A percentile compares a stretch with the other conserved stretches of the same genome.
These are phyloP conservation scores for Ascobolus immersus DNA, from an alignment of 495 filamentous ascomycete species.

Conservation along the genomic window DNA sequence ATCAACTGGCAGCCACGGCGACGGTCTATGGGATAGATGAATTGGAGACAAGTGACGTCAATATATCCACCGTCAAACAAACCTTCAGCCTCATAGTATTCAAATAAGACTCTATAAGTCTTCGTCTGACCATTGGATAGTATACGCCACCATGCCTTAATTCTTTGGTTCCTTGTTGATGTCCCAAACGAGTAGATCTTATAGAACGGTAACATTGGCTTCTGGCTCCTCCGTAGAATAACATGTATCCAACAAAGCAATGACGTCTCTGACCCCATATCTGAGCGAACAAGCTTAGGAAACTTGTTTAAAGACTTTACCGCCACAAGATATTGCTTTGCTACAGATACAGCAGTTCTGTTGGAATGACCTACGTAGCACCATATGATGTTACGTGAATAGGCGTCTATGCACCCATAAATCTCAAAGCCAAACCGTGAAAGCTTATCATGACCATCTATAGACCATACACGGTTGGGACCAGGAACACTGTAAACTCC, in stretches of 20 bases:
- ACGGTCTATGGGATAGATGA: too few species aligned
- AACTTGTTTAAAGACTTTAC: not conserved
- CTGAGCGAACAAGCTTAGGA: slow-evolving; percentile 1
- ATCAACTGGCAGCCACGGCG: too few species aligned
- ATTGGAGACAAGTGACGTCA: not conserved
- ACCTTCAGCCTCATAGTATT: not conserved
- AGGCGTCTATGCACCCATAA: slow-evolving; percentile 6
- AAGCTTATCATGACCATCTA: slow-evolving; percentile 4
- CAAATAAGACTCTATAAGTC: not conserved
- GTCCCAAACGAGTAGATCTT: not conserved
- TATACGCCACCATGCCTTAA: not conserved
- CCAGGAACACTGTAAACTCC: too few species aligned
- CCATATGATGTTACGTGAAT: slow-evolving; percentile 3
- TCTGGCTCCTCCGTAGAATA: not conserved
- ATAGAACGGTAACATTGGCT: not conserved
- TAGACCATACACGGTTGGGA: too few species aligned
- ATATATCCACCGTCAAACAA: not conserved
- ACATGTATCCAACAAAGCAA: not conserved
- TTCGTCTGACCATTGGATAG: not conserved
- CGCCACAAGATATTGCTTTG: slow-evolving; percentile 3
- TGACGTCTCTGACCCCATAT: slow-evolving; percentile 3
- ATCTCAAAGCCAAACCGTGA: slow-evolving; percentile 6
- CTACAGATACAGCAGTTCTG: not conserved
- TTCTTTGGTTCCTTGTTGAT: slow-evolving; percentile 1
- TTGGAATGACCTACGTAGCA: slow-evolving; percentile 3